Conservation (phyloP, 176 grass and related monocot species). For the Cymbopogon citratus region DNA sequence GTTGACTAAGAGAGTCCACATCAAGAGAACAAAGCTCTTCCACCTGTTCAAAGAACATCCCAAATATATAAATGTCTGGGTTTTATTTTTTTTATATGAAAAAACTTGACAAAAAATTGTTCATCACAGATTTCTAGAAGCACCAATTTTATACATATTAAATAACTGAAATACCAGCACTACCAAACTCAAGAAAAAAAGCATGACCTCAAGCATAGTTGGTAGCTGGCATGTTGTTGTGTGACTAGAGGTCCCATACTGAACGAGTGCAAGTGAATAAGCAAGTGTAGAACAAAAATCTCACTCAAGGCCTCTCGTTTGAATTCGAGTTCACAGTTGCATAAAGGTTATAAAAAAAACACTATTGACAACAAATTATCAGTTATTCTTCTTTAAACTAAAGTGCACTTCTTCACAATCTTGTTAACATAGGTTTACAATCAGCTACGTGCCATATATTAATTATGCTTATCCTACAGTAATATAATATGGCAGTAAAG, state of each 20-base stretch:
- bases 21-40: slow-evolving; percentile 95
- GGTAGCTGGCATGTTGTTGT: background rate
- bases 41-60: slow-evolving; percentile 47
- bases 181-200: background rate
- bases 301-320: background rate
- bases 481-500: background rate
- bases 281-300: background rate
- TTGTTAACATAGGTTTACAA: background rate
- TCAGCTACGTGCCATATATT: background rate
- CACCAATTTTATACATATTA: background rate
- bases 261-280: background rate
- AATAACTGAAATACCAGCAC: background rate
- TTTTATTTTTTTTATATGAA: background rate
- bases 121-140: background rate
- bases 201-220: background rate
- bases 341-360: background rate
- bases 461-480: slow-evolving; percentile 11
- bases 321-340: background rate
- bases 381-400: background rate
- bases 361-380: background rate
- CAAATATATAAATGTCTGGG: background rate
- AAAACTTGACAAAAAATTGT: background rate
- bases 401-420: background rate
- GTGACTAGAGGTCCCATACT: background rate
- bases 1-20: slow-evolving; percentile 69